Evolutionary conservation across 1,284 basidiomycete species (phyloP).

Genomic region (Cyathus olla): DNA sequence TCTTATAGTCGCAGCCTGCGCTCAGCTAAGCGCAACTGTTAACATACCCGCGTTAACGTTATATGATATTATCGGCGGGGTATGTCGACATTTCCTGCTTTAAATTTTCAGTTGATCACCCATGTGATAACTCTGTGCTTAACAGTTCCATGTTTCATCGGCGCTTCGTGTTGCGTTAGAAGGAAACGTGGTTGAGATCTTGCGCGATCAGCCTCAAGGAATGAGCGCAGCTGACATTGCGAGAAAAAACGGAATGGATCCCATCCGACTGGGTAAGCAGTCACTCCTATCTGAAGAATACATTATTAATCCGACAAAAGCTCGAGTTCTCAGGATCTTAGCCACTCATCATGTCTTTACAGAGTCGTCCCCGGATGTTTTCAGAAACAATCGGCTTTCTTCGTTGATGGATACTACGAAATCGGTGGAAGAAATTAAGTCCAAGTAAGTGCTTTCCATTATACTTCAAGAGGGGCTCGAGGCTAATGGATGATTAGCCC

Average conservation of each 20-base stretch:
- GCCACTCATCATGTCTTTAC: background rate
- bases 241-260: slow-evolving; percentile 28
- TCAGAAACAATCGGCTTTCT: slow-evolving; percentile 47
- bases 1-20: slow-evolving; percentile 37
- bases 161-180: slow-evolving; percentile 35
- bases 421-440: slow-evolving; percentile 23
- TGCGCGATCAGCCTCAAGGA: slow-evolving; percentile 43
- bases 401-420: slow-evolving; percentile 35
- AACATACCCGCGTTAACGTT: background rate
- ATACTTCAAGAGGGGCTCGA: too few species aligned
- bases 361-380: slow-evolving; percentile 47
- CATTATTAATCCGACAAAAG: background rate
- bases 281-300: too few species aligned
- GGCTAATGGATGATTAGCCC: too few species aligned
- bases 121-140: background rate
- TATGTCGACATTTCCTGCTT: slow-evolving; percentile 11
- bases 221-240: slow-evolving; percentile 48
- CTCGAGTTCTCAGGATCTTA: background rate
- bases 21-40: slow-evolving; percentile 35
- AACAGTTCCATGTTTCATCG: slow-evolving; percentile 25
- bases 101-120: background rate
- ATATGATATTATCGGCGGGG: background rate
- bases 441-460: slow-evolving; percentile 14
- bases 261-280: slow-evolving; percentile 39
- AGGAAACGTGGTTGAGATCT: slow-evolving; percentile 42